A percentile compares a stretch with the other conserved stretches of the same genome.
These are phyloP conservation scores for Vanderwaltozyma yarrowii DNA, from an alignment of 805 yeast genomes.

Conservation along the genomic window DNA sequence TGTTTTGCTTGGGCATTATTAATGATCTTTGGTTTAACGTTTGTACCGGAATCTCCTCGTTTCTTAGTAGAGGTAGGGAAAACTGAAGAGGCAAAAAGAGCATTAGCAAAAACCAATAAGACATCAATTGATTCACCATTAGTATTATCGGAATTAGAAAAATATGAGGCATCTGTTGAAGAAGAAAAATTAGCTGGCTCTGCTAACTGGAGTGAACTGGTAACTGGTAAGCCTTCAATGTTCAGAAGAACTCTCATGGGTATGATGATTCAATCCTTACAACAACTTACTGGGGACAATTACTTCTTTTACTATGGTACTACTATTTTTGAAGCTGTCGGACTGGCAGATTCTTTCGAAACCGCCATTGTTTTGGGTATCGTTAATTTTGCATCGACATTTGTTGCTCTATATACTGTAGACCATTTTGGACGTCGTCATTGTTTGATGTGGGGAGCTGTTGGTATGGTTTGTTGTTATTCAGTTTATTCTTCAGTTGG, in stretches of 20 bases:
- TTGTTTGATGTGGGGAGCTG: conserved; percentile 39
- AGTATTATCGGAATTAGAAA: conserved; percentile 47
- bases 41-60: conserved; percentile 74
- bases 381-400: conserved; percentile 51
- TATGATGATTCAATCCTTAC: conserved; percentile 50
- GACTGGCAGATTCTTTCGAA: conserved; percentile 48
- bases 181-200: conserved; percentile 51
- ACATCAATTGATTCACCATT: conserved; percentile 42
- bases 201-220: conserved; percentile 56
- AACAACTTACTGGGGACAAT: conserved; percentile 62
- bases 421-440: conserved; percentile 49
- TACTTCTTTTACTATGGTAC: conserved; percentile 64
- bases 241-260: conserved; percentile 41
- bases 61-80: conserved; percentile 47
- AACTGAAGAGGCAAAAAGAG: conserved; percentile 51
- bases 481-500: conserved; percentile 53
- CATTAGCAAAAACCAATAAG: conserved; percentile 52
- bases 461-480: conserved; percentile 39
- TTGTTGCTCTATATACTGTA: conserved; percentile 41
- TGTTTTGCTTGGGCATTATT: conserved; percentile 41
- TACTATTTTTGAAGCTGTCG: conserved; percentile 52
- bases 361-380: conserved; percentile 53
- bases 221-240: conserved; percentile 59
- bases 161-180: conserved; percentile 51
- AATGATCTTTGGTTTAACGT: conserved; percentile 32